These are phyloP conservation scores for Extremus antarcticus DNA, from an alignment of 495 filamentous ascomycete species.

Conservation along the genomic window DNA sequence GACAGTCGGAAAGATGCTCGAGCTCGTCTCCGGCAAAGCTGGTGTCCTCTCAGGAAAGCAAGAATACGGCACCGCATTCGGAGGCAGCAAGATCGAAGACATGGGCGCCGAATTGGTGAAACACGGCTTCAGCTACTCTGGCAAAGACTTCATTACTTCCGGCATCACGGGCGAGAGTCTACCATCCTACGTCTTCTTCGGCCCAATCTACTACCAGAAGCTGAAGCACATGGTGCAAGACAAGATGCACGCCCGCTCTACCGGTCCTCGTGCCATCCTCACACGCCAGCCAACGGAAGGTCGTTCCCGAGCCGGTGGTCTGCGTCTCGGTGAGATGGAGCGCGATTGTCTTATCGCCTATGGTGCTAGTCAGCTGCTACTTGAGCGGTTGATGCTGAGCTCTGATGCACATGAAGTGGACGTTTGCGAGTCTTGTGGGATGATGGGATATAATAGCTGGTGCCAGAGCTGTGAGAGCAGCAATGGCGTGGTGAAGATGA, in stretches of 20 bases:
- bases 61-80: conserved; percentile 90
- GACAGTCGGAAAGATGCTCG: conserved; percentile 97
- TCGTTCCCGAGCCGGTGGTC: conserved; percentile 79
- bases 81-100: conserved; percentile 79
- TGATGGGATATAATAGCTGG: conserved; percentile 90
- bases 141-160: conserved; percentile 90
- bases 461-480: conserved; percentile 83
- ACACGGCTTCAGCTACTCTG: conserved; percentile 87
- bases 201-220: conserved; percentile 98
- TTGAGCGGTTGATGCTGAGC: conserved; percentile 89
- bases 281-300: conserved; percentile 96
- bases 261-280: conserved; percentile 79
- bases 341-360: conserved; percentile 95
- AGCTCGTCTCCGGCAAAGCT: conserved; percentile 90
- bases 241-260: conserved; percentile 95
- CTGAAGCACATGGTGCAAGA: conserved; percentile 99
- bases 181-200: conserved; percentile 95
- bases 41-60: conserved; percentile 70
- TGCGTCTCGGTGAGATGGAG: conserved; percentile 97
- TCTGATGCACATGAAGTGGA: conserved; percentile 84
- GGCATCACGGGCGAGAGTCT: conserved; percentile 91
- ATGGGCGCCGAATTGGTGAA: conserved; percentile 77
- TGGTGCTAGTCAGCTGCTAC: conserved; percentile 68
- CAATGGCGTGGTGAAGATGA: conserved; percentile 73
- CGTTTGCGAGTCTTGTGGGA: conserved; percentile 81